Percentiles rank a stretch among this genome's conserved stretches.
phyloP scores from a whole-genome alignment of 768 basidiomycete species.

The Phanerochaete sordida region DNA sequence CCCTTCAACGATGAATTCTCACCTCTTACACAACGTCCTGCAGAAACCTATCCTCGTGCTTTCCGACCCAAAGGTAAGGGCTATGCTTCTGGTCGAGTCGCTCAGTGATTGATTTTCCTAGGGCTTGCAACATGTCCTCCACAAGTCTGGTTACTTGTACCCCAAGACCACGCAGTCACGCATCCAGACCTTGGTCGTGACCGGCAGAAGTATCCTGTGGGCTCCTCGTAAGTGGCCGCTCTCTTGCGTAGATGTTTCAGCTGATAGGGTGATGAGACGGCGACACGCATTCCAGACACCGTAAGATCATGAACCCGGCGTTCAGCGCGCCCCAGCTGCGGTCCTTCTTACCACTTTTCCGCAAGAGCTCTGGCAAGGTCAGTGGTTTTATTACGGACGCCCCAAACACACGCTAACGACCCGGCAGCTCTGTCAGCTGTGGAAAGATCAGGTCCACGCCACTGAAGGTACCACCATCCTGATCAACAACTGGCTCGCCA shows the following conservation, averaged over 20 bases:
- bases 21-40: neutral
- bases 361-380: constrained; percentile 17
- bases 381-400: neutral
- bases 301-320: constrained; percentile 34
- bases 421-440: constrained; percentile 6
- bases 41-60: neutral
- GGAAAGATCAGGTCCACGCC: constrained; percentile 32
- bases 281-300: constrained; percentile 25
- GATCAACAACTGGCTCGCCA: constrained; percentile 31
- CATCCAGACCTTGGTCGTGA: neutral
- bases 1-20: no score
- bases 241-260: neutral
- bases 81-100: neutral
- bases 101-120: neutral
- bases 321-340: constrained; percentile 24
- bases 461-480: constrained; percentile 23
- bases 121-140: constrained; percentile 12
- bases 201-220: constrained; percentile 2
- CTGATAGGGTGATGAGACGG: constrained; percentile 5
- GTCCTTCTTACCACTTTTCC: constrained; percentile 25
- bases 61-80: constrained; percentile 6
- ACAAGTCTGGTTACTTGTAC: constrained; percentile 12
- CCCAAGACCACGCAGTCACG: constrained; percentile 8
- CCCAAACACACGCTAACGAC: neutral
- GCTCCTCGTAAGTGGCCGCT: constrained; percentile 3